Base-by-base conservation (phyloP, 73 alveolate genomes). In the Paraurostyla sp. region DNA sequence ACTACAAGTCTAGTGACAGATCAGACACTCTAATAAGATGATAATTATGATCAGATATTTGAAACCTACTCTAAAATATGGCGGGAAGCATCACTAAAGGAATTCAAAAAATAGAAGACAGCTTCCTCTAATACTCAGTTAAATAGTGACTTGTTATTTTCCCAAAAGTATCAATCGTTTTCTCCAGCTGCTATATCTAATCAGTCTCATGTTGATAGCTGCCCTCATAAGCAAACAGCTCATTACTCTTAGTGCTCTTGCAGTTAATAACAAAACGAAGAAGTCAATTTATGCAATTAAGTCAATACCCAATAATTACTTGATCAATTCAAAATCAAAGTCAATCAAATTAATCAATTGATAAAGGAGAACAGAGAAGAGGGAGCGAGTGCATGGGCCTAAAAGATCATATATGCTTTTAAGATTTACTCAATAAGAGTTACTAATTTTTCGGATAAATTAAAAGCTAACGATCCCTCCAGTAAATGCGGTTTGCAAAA, bases 371-470 rank as follows among this genome's bases (percentile, higher is more conserved):
- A 38, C 23, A 65, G 58, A 38, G 11, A 65, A 22, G 82, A 65
- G 9, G 16, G 46, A 35, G 58, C 32, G 1, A 15, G 41, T 15
- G 56, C 42, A 16, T 65, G 82, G 82, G 82, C 82, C 41, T 23
- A 65, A 65, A 65, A 65, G 42, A 38, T 38, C 6, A 65, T 65
- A 4, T 65, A 65, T 16, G 41, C 82, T 18, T 65, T 35, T 23
- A 65, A 65, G 46, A 65, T 33, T 65, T 65, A 65, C 82, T 65
- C 82, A 33, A 65, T 58, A 38, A 11, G 58, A 65, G 35, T 65
- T 65, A 38, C 82, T 65, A 38, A 40, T 30, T 2, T 0, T 38
- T 3, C 13, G 58, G 82, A 65, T 32, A 65, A 38, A 38, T 65
- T 40, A 65, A 65, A 65, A 16, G 46, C 35, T 18, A 25, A 16